phyloP scores from a whole-genome alignment of 2,329 filamentous ascomycete genomes.

The Diaporthe eres region DNA sequence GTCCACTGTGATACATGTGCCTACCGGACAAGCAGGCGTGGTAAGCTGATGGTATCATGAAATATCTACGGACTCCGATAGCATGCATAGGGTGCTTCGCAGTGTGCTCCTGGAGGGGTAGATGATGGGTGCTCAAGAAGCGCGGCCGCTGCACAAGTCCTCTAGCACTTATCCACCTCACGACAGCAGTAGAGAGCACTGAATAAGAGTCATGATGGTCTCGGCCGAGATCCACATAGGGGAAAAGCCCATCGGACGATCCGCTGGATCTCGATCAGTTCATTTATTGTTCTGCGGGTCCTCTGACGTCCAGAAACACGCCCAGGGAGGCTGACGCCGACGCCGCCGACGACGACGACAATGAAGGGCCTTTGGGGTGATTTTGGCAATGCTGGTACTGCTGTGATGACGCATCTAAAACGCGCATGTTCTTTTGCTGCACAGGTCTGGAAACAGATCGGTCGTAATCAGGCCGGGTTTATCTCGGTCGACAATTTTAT shows the following conservation, averaged over 20 bases:
- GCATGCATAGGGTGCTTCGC: background rate
- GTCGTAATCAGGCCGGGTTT: slow-evolving; percentile 13
- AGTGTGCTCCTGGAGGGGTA: background rate
- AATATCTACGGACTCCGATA: background rate
- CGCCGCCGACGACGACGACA: background rate
- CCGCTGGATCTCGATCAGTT: slow-evolving; percentile 33
- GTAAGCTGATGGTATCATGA: background rate
- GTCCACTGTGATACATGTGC: background rate
- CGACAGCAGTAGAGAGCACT: slow-evolving; percentile 1
- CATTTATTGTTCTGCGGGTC: slow-evolving; percentile 23
- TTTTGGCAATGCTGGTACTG: background rate
- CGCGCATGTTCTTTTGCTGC: background rate
- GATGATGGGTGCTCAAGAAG: background rate
- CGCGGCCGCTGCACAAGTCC: background rate
- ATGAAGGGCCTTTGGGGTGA: background rate
- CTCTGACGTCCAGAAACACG: slow-evolving; percentile 7
- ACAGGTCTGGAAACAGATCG: background rate
- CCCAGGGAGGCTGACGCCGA: slow-evolving; percentile 8
- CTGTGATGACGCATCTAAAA: slow-evolving; percentile 16
- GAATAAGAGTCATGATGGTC: slow-evolving; percentile 30
- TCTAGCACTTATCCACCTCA: background rate
- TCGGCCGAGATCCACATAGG: slow-evolving; percentile 30
- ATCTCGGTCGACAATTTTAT: slow-evolving; percentile 7
- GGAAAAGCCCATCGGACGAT: slow-evolving; percentile 32
- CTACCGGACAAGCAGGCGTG: background rate